Evolutionary conservation across 441 rosid species (phyloP).

Genomic region (Sinapis alba): DNA sequence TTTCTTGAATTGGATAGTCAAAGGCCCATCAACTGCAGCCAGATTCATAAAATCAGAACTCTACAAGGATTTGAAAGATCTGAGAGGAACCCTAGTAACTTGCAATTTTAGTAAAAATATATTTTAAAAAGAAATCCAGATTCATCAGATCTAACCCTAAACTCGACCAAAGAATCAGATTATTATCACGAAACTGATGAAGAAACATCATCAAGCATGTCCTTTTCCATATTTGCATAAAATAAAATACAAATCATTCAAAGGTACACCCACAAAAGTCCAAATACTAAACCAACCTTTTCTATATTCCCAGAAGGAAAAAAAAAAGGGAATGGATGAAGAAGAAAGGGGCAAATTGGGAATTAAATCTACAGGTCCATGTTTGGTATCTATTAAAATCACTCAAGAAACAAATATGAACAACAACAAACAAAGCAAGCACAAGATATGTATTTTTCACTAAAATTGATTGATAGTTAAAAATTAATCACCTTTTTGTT

Average conservation of each 20-base stretch:
- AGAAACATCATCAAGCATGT: not conserved
- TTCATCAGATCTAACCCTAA: constrained; percentile 64
- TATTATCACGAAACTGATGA: constrained; percentile 22
- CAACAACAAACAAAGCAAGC: not conserved
- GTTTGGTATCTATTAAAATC: not conserved
- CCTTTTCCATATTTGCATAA: not conserved
- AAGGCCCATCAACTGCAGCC: constrained; percentile 47
- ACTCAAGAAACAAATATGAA: not conserved
- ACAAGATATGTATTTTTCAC: not conserved
- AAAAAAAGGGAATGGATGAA: constrained; percentile 22
- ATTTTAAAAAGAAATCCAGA: constrained; percentile 6
- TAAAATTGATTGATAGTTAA: not conserved
- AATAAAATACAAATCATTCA: constrained; percentile 6
- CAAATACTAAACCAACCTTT: constrained; percentile 29
- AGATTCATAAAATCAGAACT: constrained; percentile 30
- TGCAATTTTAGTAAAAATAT: not conserved
- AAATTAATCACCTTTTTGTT: not conserved
- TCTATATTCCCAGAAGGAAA: not conserved
- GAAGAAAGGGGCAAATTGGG: constrained; percentile 50
- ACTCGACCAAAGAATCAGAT: constrained; percentile 42
- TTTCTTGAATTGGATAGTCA: constrained; percentile 47
- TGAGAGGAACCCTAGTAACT: constrained; percentile 25
- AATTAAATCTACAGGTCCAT: not conserved
- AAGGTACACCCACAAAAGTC: constrained; percentile 36
- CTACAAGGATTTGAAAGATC: constrained; percentile 8